A percentile compares a stretch with the other conserved stretches of the same genome.
Evolutionary conservation across 2,329 filamentous ascomycete genomes (phyloP).

Genomic region (Pseudovirgaria hyperparasitica): DNA sequence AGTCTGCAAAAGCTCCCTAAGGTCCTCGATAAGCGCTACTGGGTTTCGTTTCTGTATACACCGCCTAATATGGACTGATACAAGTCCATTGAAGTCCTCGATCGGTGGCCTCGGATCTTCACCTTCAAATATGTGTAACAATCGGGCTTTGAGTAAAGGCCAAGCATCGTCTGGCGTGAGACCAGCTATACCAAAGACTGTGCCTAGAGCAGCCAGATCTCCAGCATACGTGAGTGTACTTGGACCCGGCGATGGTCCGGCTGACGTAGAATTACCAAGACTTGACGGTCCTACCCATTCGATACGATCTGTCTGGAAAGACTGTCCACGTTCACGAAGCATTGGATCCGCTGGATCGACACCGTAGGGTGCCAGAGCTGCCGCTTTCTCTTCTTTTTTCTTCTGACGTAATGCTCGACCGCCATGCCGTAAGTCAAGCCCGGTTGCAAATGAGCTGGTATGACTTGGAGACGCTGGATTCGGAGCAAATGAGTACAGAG

Average conservation of each 20-base stretch:
- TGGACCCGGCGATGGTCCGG: conserved; percentile 12
- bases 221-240: conserved; percentile 17
- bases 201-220: conserved; percentile 31
- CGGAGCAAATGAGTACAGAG: conserved; percentile 66
- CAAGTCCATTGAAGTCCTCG: conserved; percentile 71
- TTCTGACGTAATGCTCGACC: conserved; percentile 68
- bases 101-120: conserved; percentile 69
- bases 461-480: conserved; percentile 59
- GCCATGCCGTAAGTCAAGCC: conserved; percentile 65
- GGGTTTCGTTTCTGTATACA: conserved; percentile 64
- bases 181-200: conserved; percentile 34
- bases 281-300: conserved; percentile 21
- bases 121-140: conserved; percentile 68
- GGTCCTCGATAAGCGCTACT: conserved; percentile 59
- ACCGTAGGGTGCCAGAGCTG: conserved; percentile 22
- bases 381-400: conserved; percentile 39
- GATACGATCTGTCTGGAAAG: conserved; percentile 24
- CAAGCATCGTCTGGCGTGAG: conserved; percentile 60
- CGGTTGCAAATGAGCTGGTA: conserved; percentile 61
- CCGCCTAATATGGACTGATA: conserved; percentile 65
- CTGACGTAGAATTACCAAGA: conserved; percentile 12
- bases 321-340: conserved; percentile 22
- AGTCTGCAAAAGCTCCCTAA: conserved; percentile 61
- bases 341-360: conserved; percentile 19
- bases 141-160: conserved; percentile 64